These are phyloP conservation scores for Xanthoconium stramineum DNA, from an alignment of 768 basidiomycete species.

Conservation along the genomic window DNA sequence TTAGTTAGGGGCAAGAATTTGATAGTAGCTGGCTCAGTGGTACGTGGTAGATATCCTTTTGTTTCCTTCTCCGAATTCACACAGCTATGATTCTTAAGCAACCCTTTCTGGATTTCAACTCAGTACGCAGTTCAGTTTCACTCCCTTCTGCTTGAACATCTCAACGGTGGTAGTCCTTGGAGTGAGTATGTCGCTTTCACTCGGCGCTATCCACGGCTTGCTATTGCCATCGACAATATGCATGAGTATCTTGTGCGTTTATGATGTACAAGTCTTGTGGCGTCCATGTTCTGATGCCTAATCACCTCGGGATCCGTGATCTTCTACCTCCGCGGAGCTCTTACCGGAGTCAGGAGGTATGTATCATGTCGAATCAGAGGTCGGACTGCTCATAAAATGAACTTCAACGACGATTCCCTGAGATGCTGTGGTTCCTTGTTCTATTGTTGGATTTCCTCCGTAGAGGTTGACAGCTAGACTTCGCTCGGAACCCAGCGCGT, in stretches of 20 bases:
- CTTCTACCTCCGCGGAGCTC: slow-evolving; percentile 1
- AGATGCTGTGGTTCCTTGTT: no score
- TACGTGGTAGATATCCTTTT: background rate
- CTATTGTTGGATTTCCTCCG: no score
- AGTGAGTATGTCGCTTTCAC: background rate
- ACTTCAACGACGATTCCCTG: background rate
- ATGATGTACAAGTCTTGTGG: background rate
- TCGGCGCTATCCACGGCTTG: background rate
- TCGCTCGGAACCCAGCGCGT: no score
- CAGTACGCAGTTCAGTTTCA: background rate
- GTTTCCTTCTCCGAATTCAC: background rate
- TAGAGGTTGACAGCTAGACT: no score
- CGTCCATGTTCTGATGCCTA: background rate
- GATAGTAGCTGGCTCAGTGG: background rate
- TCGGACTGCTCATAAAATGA: no score
- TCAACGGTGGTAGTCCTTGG: background rate
- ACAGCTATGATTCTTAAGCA: background rate
- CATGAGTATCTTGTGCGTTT: background rate
- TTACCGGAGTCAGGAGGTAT: slow-evolving; percentile 2
- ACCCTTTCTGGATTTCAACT: background rate
- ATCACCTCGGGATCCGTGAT: slow-evolving; percentile 3
- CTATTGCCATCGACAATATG: background rate
- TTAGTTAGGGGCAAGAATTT: background rate
- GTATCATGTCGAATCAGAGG: background rate
- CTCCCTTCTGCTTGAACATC: background rate